These are phyloP conservation scores for Theileria orientalis DNA, from an alignment of 169 alveolate genomes.

Conservation along the genomic window DNA sequence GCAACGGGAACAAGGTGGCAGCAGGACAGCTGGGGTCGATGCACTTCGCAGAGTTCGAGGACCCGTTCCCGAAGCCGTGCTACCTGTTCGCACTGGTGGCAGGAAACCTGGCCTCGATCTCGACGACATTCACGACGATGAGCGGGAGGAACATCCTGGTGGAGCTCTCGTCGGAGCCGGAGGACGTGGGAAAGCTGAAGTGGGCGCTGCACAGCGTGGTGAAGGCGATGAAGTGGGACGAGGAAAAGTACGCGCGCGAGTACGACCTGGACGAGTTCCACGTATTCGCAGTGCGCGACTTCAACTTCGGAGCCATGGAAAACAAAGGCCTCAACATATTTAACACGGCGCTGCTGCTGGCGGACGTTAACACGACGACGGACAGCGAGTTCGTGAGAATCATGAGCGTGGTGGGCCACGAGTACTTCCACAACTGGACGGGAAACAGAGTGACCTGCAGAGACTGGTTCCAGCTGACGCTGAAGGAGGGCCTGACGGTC, in stretches of 20 bases:
- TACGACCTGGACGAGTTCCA: conserved; percentile 87
- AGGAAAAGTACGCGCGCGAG: conserved; percentile 86
- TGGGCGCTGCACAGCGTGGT: conserved; percentile 86
- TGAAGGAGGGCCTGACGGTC: conserved; percentile 92
- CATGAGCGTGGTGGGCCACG: conserved; percentile 88
- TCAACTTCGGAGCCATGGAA: conserved; percentile 93
- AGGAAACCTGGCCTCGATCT: conserved; percentile 80
- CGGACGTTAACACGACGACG: conserved; percentile 83
- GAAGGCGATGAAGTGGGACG: conserved; percentile 91
- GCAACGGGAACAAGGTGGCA: conserved; percentile 83
- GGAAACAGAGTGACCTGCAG: conserved; percentile 92
- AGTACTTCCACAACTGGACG: conserved; percentile 92
- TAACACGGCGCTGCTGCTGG: conserved; percentile 85
- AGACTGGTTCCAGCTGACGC: conserved; percentile 91
- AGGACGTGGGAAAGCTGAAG: conserved; percentile 74
- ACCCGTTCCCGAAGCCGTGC: conserved; percentile 89
- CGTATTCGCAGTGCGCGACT: conserved; percentile 86
- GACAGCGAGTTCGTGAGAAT: conserved; percentile 85
- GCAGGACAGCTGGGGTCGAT: conserved; percentile 73
- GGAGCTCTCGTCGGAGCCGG: conserved; percentile 81
- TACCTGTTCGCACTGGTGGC: conserved; percentile 92
- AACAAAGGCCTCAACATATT: conserved; percentile 90
- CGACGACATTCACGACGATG: conserved; percentile 78
- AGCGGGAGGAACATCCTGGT: conserved; percentile 76
- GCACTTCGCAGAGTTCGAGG: conserved; percentile 84